phyloP scores from a whole-genome alignment of 805 yeast genomes.

The Teunomyces gatunensis region DNA sequence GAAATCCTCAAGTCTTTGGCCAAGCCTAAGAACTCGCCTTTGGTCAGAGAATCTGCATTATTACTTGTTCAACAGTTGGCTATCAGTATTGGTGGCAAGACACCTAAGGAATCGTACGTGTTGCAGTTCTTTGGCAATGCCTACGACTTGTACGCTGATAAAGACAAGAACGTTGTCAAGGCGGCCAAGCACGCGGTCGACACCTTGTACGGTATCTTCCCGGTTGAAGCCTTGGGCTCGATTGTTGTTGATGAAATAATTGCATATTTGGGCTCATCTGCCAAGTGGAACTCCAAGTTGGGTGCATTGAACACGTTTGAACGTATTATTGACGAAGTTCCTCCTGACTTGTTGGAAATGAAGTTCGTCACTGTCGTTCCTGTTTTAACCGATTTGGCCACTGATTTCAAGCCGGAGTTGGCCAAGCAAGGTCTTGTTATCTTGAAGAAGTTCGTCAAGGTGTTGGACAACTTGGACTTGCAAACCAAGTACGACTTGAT shows the following conservation, averaged over 20 bases:
- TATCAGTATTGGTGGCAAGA: conserved; percentile 58
- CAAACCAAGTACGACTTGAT: conserved; percentile 79
- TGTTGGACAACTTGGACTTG: conserved; percentile 89
- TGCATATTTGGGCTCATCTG: conserved; percentile 68
- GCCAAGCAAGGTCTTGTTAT: conserved; percentile 79
- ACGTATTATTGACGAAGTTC: conserved; percentile 71
- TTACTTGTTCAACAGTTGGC: conserved; percentile 58
- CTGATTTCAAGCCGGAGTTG: conserved; percentile 95
- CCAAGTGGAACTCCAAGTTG: conserved; percentile 89
- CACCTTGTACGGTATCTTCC: conserved; percentile 64
- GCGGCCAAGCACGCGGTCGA: conserved; percentile 82
- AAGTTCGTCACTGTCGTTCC: conserved; percentile 81
- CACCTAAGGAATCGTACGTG: conserved; percentile 76
- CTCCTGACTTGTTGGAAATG: conserved; percentile 81
- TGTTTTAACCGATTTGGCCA: conserved; percentile 80
- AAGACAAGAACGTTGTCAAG: conserved; percentile 80
- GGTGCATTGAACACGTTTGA: conserved; percentile 77
- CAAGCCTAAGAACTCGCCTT: conserved; percentile 70
- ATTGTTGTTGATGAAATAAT: conserved; percentile 61
- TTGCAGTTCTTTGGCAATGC: conserved; percentile 60
- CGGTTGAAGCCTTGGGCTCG: conserved; percentile 76
- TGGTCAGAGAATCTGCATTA: conserved; percentile 76
- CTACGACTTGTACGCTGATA: conserved; percentile 76
- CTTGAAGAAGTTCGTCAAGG: conserved; percentile 67
- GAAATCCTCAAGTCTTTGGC: conserved; percentile 64